Conservation (phyloP, 1,284 basidiomycete species). For the Cerrena zonata region DNA sequence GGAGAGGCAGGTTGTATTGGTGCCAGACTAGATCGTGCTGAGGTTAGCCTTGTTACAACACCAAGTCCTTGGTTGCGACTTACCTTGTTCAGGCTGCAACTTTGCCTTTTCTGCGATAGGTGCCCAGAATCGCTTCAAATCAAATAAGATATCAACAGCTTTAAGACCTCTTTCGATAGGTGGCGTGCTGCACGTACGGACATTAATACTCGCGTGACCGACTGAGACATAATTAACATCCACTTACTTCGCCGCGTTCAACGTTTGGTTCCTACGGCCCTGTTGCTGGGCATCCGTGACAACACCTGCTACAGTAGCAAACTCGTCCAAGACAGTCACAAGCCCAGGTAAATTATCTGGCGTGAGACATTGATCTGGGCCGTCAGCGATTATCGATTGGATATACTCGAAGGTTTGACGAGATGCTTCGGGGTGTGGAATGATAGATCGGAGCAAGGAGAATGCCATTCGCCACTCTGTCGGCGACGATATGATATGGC, state of each 20-base stretch:
- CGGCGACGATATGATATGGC: slow-evolving; percentile 74
- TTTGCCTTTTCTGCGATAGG: slow-evolving; percentile 46
- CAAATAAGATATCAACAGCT: slow-evolving; percentile 77
- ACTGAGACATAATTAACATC: no score
- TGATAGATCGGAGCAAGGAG: slow-evolving; percentile 81
- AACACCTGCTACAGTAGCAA: slow-evolving; percentile 68
- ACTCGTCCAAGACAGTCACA: slow-evolving; percentile 81
- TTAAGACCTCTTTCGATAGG: slow-evolving; percentile 74
- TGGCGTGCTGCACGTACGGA: slow-evolving; percentile 61
- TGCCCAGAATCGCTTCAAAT: slow-evolving; percentile 61
- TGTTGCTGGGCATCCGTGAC: slow-evolving; percentile 55
- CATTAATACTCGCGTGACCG: no score
- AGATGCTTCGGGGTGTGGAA: slow-evolving; percentile 84
- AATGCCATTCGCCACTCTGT: slow-evolving; percentile 96
- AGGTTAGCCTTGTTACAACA: no score
- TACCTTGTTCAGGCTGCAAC: slow-evolving; percentile 19
- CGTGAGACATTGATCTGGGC: slow-evolving; percentile 54
- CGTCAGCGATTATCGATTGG: slow-evolving; percentile 54
- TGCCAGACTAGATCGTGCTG: slow-evolving; percentile 61
- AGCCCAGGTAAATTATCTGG: slow-evolving; percentile 80
- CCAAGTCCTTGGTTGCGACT: no score
- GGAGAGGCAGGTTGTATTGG: slow-evolving; percentile 73
- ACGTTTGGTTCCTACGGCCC: slow-evolving; percentile 46
- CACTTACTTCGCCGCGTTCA: slow-evolving; percentile 49
- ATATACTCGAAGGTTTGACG: slow-evolving; percentile 79